Conservation (phyloP, 495 filamentous ascomycete genomes). For the Podospora pseudoanserina region DNA sequence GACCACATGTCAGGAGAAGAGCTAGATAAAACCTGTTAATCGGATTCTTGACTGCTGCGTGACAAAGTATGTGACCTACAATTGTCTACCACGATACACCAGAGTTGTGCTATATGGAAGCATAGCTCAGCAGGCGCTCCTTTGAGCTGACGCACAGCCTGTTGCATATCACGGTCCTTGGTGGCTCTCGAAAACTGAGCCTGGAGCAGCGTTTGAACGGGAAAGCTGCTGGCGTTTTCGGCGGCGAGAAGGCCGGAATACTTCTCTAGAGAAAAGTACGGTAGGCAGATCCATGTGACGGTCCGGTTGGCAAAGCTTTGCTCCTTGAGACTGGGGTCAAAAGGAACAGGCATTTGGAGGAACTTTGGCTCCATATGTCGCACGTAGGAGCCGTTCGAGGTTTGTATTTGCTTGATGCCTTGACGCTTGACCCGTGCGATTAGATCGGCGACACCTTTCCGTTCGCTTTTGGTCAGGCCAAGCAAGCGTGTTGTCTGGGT, state of each 20-base stretch:
- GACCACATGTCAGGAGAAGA: slow-evolving; percentile 28
- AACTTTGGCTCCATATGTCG: slow-evolving; percentile 32
- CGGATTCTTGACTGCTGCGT: neutral
- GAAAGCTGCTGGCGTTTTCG: slow-evolving; percentile 28
- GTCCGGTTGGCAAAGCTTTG: slow-evolving; percentile 19
- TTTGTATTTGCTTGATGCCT: slow-evolving; percentile 29
- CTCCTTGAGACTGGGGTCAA: slow-evolving; percentile 20
- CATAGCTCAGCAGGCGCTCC: slow-evolving; percentile 27
- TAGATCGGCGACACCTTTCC: neutral
- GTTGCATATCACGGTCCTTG: slow-evolving; percentile 37
- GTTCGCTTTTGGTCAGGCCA: slow-evolving; percentile 7
- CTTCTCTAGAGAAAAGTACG: slow-evolving; percentile 38
- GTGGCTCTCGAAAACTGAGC: slow-evolving; percentile 30
- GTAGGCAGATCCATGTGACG: slow-evolving; percentile 37
- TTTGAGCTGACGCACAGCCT: slow-evolving; percentile 35
- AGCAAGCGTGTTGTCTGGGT: neutral
- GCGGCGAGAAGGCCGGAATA: slow-evolving; percentile 31
- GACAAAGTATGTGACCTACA: slow-evolving; percentile 20
- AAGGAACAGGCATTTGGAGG: slow-evolving; percentile 25
- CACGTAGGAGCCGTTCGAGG: slow-evolving; percentile 23
- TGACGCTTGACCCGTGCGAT: neutral
- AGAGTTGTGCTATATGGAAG: slow-evolving; percentile 41
- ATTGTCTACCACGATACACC: slow-evolving; percentile 37
- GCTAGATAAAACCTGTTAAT: slow-evolving; percentile 13
- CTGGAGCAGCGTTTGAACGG: slow-evolving; percentile 36